Conservation (phyloP, 2,329 filamentous ascomycete genomes). For the Aspergillus viridinutans region DNA sequence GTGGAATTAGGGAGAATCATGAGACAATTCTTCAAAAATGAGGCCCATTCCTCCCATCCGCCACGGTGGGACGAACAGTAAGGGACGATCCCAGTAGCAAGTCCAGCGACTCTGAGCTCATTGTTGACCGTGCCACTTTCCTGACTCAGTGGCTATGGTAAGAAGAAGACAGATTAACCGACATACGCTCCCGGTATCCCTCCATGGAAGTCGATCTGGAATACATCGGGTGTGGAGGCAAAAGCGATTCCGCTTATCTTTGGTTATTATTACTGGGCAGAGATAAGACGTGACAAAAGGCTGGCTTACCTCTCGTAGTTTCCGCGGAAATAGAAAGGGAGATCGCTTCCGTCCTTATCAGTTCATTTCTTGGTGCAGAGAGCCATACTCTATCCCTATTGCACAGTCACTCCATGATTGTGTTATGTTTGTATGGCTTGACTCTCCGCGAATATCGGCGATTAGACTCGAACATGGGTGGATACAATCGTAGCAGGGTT, state of each 20-base stretch:
- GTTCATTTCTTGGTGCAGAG: not conserved
- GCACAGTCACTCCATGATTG: not conserved
- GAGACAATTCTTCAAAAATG: not conserved
- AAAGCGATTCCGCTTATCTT: not conserved
- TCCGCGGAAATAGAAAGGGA: not conserved
- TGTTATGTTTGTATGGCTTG: not conserved
- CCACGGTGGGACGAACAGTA: not conserved
- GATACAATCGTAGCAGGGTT: conserved; percentile 14
- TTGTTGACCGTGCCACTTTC: not conserved
- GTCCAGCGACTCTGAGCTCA: not conserved
- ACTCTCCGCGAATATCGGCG: conserved; percentile 8
- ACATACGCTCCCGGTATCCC: not conserved
- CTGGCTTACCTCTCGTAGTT: not conserved
- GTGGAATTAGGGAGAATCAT: not conserved
- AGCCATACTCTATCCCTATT: not conserved
- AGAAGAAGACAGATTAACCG: too few species aligned
- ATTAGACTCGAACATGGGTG: conserved; percentile 8
- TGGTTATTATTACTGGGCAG: not conserved
- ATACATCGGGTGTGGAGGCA: not conserved
- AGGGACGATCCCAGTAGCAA: not conserved
- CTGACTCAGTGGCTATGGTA: not conserved
- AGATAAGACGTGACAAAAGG: not conserved
- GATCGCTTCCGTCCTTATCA: not conserved
- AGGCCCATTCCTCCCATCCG: not conserved
- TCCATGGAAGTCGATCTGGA: not conserved